These are phyloP conservation scores for Mycena galericulata DNA, from an alignment of 768 basidiomycete genomes.

Conservation along the genomic window DNA sequence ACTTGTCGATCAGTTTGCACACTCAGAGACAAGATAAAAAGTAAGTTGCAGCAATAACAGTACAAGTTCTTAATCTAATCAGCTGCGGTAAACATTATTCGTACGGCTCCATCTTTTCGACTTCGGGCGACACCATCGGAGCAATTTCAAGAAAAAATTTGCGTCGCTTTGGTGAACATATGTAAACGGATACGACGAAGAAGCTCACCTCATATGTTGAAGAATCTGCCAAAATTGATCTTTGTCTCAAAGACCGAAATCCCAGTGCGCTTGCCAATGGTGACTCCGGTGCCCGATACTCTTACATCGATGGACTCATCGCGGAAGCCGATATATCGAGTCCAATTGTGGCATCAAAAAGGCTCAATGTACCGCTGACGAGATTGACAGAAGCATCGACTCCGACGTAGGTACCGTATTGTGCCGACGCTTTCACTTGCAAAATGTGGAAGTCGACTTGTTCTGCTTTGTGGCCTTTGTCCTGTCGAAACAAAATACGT, in stretches of 20 bases:
- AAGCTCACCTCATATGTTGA: not conserved
- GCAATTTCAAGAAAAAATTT: too few species aligned
- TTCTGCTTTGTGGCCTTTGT: not conserved
- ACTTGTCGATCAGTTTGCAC: too few species aligned
- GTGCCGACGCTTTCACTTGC: not conserved
- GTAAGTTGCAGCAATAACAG: too few species aligned
- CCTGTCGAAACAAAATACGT: not conserved
- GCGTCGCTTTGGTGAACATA: too few species aligned
- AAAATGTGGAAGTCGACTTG: conserved; percentile 1
- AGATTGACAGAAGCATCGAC: not conserved
- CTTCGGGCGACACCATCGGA: too few species aligned
- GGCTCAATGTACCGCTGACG: not conserved
- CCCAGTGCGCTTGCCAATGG: not conserved
- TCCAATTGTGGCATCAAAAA: not conserved
- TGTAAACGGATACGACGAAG: too few species aligned
- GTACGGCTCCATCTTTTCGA: too few species aligned
- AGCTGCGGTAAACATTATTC: too few species aligned
- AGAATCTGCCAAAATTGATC: not conserved
- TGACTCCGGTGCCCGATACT: not conserved
- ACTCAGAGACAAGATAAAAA: too few species aligned
- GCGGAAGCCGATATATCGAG: not conserved
- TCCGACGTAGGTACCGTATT: not conserved
- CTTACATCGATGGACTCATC: not conserved
- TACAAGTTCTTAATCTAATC: too few species aligned
- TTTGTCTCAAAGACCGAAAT: not conserved